Evolutionary conservation across 352 stramenopile species (phyloP).

Genomic region (Globisporangium barbulae): DNA sequence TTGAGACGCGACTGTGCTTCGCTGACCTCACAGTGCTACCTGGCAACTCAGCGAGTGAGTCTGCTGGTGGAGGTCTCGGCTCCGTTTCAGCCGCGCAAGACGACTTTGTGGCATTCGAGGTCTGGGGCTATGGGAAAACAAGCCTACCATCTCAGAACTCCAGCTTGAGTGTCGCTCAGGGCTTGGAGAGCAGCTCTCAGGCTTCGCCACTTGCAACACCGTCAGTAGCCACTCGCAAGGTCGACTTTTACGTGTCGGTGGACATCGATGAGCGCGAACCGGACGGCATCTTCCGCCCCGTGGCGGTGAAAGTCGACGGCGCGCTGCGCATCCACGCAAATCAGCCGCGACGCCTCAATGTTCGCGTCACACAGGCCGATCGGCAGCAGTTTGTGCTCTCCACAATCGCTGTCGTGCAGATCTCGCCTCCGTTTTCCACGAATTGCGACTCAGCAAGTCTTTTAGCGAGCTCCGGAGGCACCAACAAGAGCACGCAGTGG

Average conservation of each 20-base stretch:
- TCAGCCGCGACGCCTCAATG: constrained; percentile 45
- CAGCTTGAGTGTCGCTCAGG: neutral
- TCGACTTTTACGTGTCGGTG: constrained; percentile 68
- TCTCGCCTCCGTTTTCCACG: constrained; percentile 30
- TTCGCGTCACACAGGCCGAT: constrained; percentile 72
- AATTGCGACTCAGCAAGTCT: constrained; percentile 12
- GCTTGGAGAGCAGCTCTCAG: neutral
- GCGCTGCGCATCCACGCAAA: constrained; percentile 59
- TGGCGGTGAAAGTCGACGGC: constrained; percentile 68
- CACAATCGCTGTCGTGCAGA: constrained; percentile 37
- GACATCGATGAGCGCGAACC: constrained; percentile 69
- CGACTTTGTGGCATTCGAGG: constrained; percentile 44
- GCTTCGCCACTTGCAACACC: constrained; percentile 7
- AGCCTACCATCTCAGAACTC: neutral
- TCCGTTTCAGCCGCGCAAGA: constrained; percentile 7
- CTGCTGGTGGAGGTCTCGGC: neutral
- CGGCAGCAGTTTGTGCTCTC: constrained; percentile 46
- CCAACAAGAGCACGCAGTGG: constrained; percentile 36
- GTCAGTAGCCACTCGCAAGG: constrained; percentile 10
- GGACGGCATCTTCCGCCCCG: constrained; percentile 62
- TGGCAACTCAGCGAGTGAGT: neutral
- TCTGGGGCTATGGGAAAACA: constrained; percentile 54
- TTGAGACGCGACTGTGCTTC: constrained; percentile 9
- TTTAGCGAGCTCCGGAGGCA: constrained; percentile 13
- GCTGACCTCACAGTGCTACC: neutral